A percentile compares a stretch with the other conserved stretches of the same genome.
Evolutionary conservation across 1,139 yeast species (phyloP).

Genomic region (Sugiyamaella paludigena): DNA sequence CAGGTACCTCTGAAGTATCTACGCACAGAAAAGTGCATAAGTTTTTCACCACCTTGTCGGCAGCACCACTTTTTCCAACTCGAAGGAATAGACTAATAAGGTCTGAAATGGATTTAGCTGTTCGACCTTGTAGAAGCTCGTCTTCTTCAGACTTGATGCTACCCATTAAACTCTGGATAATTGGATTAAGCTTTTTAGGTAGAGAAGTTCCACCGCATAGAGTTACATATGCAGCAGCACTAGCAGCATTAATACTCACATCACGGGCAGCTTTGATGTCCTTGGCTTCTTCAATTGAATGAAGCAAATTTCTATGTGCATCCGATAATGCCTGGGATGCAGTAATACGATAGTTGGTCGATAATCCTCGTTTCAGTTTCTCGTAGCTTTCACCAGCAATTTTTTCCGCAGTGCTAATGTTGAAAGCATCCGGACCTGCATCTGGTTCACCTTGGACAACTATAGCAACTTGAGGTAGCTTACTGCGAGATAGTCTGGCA

Average conservation of each 20-base stretch:
- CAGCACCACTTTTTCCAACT: conserved; percentile 64
- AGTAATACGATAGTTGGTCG: conserved; percentile 70
- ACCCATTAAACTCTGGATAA: conserved; percentile 90
- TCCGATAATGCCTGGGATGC: conserved; percentile 77
- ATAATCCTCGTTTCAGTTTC: conserved; percentile 59
- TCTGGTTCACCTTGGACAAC: conserved; percentile 92
- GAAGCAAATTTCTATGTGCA: conserved; percentile 63
- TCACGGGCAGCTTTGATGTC: conserved; percentile 54
- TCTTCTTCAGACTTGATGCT: conserved; percentile 78
- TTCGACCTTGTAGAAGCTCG: conserved; percentile 60
- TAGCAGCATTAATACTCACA: conserved; percentile 67
- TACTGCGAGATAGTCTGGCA: conserved; percentile 72
- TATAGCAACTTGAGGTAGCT: conserved; percentile 79
- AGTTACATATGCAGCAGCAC: conserved; percentile 57
- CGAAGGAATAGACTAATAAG: conserved; percentile 58
- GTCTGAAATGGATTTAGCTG: conserved; percentile 67
- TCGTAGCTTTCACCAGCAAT: conserved; percentile 64
- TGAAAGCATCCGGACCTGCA: conserved; percentile 93
- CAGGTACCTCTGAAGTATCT: conserved; percentile 95
- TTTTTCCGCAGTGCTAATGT: conserved; percentile 71
- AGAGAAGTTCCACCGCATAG: conserved; percentile 48
- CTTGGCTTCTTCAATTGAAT: conserved; percentile 70
- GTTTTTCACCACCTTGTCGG: conserved; percentile 86
- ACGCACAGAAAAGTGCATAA: conserved; percentile 92
- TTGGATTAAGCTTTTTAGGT: conserved; percentile 85